phyloP scores from a whole-genome alignment of 768 basidiomycete genomes.

The Hericium rajendrae region DNA sequence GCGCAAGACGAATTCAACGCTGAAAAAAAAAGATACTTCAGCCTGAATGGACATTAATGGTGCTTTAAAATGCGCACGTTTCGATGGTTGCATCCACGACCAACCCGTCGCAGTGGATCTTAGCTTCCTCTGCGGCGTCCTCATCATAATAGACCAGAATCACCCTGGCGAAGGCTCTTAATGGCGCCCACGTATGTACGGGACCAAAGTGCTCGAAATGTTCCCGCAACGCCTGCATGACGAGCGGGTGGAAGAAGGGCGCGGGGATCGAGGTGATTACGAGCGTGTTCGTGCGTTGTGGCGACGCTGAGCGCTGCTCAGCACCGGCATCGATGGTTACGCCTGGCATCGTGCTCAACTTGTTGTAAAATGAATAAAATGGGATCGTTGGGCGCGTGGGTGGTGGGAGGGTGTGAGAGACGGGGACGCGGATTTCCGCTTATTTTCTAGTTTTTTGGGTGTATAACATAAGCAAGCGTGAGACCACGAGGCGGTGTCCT shows the following conservation, averaged over 20 bases:
- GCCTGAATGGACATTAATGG: not conserved
- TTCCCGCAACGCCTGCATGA: conserved; percentile 52
- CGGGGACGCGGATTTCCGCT: not conserved
- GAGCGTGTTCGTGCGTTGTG: conserved; percentile 68
- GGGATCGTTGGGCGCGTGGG: not conserved
- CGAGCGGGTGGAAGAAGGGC: conserved; percentile 64
- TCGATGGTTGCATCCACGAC: conserved; percentile 46
- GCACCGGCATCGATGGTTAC: not conserved
- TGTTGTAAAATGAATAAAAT: not conserved
- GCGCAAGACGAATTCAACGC: conserved; percentile 42
- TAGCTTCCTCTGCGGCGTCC: conserved; percentile 58
- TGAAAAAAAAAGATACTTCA: conserved; percentile 18
- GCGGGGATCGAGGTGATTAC: conserved; percentile 71
- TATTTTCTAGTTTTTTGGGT: not conserved
- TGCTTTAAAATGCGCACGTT: conserved; percentile 24
- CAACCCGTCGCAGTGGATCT: conserved; percentile 55
- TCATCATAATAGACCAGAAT: conserved; percentile 69
- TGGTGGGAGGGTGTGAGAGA: not conserved
- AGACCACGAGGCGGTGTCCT: no score
- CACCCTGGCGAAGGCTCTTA: conserved; percentile 72
- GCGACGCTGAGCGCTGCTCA: conserved; percentile 1
- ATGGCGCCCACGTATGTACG: conserved; percentile 86
- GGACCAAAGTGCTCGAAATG: conserved; percentile 74
- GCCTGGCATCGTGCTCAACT: not conserved
- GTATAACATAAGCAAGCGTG: not conserved